Evolutionary conservation across 2,329 filamentous ascomycete genomes (phyloP).

Genomic region (Xylariaceae sp.): DNA sequence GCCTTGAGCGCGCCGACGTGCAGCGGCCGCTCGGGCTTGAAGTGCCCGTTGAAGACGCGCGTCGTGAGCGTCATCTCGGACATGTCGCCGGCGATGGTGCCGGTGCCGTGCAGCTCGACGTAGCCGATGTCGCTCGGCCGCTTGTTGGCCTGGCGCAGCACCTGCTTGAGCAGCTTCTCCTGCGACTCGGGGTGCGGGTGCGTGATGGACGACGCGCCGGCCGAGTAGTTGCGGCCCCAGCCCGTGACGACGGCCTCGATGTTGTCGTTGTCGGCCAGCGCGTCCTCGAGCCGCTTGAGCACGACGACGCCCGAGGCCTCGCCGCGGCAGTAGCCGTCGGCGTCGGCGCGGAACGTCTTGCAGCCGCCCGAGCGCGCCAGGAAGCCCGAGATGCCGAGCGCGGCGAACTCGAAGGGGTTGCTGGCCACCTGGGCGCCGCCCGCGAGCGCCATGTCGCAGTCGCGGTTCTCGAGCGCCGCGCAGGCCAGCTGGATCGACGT

Average conservation of each 20-base stretch:
- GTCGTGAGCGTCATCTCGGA: slow-evolving; percentile 57
- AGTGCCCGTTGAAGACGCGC: slow-evolving; percentile 42
- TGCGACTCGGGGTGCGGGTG: slow-evolving; percentile 27
- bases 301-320: slow-evolving; percentile 17
- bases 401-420: slow-evolving; percentile 10
- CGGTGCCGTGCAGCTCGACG: slow-evolving; percentile 64
- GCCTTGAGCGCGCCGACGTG: slow-evolving; percentile 40
- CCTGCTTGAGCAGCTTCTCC: slow-evolving; percentile 13
- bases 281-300: slow-evolving; percentile 24
- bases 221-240: slow-evolving; percentile 64
- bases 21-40: slow-evolving; percentile 33
- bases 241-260: slow-evolving; percentile 34
- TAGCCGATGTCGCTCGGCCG: slow-evolving; percentile 42
- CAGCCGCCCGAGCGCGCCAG: slow-evolving; percentile 14
- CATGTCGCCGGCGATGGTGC: slow-evolving; percentile 62
- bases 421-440: slow-evolving; percentile 10
- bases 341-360: slow-evolving; percentile 28
- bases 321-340: slow-evolving; percentile 36
- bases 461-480: slow-evolving; percentile 16
- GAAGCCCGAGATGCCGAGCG: slow-evolving; percentile 12
- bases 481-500: slow-evolving; percentile 29
- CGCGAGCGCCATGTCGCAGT: slow-evolving; percentile 16
- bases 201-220: slow-evolving; percentile 55
- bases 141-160: slow-evolving; percentile 9
- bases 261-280: slow-evolving; percentile 35